Evolutionary conservation across 176 grass and related monocot species (phyloP), one percentile per base, ranked within the genome.

Genomic region (Lolium perenne): DNA sequence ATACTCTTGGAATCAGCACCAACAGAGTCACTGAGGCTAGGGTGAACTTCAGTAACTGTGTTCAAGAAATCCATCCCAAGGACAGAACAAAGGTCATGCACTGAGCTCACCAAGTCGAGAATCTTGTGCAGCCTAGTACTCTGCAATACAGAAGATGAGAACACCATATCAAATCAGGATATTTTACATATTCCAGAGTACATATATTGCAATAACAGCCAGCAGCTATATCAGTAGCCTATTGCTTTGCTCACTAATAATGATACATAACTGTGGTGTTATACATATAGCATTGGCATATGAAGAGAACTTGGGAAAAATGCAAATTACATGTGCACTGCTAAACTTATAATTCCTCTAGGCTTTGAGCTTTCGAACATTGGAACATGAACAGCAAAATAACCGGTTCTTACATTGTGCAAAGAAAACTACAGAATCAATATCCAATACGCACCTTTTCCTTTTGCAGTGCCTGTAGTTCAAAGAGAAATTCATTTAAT

Each of bases 61-160:
- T 59, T 74, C 74, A 98, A 89, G 59, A 98, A 98, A 85, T 98
- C 88, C 75, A 92, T 84, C 49, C 96, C 90, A 77, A 98, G 85
- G 82, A 94, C 93, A 68, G 88, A 89, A 94, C 96, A 98, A 54
- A 98, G 74, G 82, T 98, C 93, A 12, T 98, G 93, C 78, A 95
- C 90, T 48, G 83, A 89, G 85, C 88, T 95, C 56, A 98, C 93
- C 10, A 91, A 92, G 64, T 94, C 88, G 10, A 92, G 92, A 85
- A 98, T 92, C 92, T 91, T 98, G 55, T 71, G 21, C 46, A 98
- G 71, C 55, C 93, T 92, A 87, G 88, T 88, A 89, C 96, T 95
- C 96, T 98, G 90, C 74, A 90, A 82, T 85, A 20, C 8, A 80
- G n/a, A 82, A 87, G 22, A 57, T 75, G 49, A 77, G 3, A 63